A percentile compares a stretch with the other conserved stretches of the same genome.
phyloP scores from a whole-genome alignment of 2,329 filamentous ascomycete genomes.

The Phaeosphaeriaceae sp. region DNA sequence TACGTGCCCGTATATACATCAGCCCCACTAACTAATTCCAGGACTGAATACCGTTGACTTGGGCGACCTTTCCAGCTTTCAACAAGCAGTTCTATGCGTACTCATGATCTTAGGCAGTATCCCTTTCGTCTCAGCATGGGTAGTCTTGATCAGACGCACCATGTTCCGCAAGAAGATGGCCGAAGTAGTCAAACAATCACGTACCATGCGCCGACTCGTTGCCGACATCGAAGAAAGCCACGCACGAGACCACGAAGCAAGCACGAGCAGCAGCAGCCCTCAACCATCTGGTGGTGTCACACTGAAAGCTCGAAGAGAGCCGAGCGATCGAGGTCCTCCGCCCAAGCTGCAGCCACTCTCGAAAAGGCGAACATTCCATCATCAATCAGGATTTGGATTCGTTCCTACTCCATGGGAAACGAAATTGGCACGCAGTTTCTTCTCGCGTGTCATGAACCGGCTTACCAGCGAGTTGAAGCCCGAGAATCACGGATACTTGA shows the following conservation, averaged over 20 bases:
- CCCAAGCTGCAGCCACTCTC: conserved; percentile 20
- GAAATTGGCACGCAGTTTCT: conserved; percentile 28
- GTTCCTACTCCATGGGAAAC: conserved; percentile 44
- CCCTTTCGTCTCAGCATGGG: conserved; percentile 38
- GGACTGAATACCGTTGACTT: conserved; percentile 38
- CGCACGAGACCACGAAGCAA: conserved; percentile 5
- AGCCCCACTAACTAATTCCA: conserved; percentile 4
- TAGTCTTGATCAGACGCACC: conserved; percentile 34
- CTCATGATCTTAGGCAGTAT: conserved; percentile 40
- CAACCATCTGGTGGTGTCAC: not conserved
- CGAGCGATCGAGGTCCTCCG: conserved; percentile 1
- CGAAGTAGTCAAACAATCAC: conserved; percentile 36
- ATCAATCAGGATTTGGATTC: conserved; percentile 36
- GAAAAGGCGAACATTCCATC: conserved; percentile 30
- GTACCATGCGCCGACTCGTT: conserved; percentile 31
- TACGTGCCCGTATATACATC: not conserved
- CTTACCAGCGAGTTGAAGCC: conserved; percentile 29
- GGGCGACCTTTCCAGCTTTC: conserved; percentile 32
- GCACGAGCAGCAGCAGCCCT: conserved; percentile 13
- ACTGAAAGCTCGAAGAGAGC: conserved; percentile 4
- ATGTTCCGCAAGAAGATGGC: conserved; percentile 37
- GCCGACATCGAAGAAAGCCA: conserved; percentile 33
- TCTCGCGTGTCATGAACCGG: conserved; percentile 25
- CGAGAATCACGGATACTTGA: conserved; percentile 38
- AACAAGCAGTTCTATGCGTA: conserved; percentile 36